Conservation (phyloP, 176 grass and related monocot species). For the Olyra latifolia region DNA sequence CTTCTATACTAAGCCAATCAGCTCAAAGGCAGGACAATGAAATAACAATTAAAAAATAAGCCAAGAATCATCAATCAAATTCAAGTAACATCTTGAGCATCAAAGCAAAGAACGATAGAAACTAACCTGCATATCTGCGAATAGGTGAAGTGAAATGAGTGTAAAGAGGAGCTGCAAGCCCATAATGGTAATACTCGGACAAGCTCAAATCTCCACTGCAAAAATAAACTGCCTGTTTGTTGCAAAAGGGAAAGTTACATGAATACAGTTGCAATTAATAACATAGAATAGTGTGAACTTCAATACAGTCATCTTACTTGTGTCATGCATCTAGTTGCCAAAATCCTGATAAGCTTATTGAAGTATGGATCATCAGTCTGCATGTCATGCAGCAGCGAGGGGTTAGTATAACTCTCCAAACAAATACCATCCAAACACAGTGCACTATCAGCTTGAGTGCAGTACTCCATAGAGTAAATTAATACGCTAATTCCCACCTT, state of each 20-base stretch:
- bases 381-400: conserved; percentile 32
- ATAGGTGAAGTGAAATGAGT: conserved; percentile 99
- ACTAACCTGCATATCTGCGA: conserved; percentile 95
- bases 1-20: not conserved
- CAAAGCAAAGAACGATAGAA: conserved; percentile 1
- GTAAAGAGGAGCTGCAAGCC: conserved; percentile 86
- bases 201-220: conserved; percentile 91
- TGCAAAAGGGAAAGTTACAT: conserved; percentile 30
- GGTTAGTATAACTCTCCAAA: conserved; percentile 6
- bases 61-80: conserved; percentile 14
- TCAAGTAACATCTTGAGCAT: conserved; percentile 18
- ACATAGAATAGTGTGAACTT: not conserved
- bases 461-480: conserved; percentile 6
- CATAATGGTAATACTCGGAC: conserved; percentile 93
- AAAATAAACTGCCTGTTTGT: conserved; percentile 92
- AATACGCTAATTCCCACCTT: conserved; percentile 44
- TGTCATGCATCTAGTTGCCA: conserved; percentile 99
- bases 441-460: conserved; percentile 3
- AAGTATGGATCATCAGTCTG: conserved; percentile 97
- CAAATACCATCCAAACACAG: not conserved
- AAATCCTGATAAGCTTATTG: conserved; percentile 95
- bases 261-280: conserved; percentile 3
- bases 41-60: not conserved
- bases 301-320: conserved; percentile 56
- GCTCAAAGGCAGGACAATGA: not conserved